phyloP scores from a whole-genome alignment of 1,139 yeast genomes.

The Saccharomycopsis hybrid region DNA sequence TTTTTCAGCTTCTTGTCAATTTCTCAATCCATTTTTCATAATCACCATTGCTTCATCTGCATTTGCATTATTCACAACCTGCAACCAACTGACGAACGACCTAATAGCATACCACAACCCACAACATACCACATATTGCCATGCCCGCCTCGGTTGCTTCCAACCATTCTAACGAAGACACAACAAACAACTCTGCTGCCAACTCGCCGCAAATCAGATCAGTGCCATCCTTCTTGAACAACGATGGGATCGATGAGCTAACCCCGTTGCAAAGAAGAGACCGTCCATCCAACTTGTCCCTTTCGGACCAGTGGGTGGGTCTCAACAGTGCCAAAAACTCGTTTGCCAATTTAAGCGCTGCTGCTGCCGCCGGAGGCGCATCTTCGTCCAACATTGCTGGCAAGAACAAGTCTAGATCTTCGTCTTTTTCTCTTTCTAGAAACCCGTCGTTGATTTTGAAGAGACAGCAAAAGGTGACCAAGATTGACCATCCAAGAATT shows the following conservation, averaged over 20 bases:
- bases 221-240: constrained; percentile 49
- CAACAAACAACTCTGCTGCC: neutral
- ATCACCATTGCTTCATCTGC: too few relatives aligned
- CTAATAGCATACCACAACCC: too few relatives aligned
- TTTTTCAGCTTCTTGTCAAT: too few relatives aligned
- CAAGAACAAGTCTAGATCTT: constrained; percentile 13
- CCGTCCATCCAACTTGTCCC: constrained; percentile 62
- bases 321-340: constrained; percentile 39
- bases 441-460: constrained; percentile 37
- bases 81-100: too few relatives aligned
- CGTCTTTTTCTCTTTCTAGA: constrained; percentile 32
- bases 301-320: constrained; percentile 60
- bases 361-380: too few relatives aligned
- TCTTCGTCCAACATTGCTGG: constrained; percentile 20
- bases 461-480: constrained; percentile 41
- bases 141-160: too few relatives aligned
- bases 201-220: constrained; percentile 19
- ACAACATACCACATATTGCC: too few relatives aligned
- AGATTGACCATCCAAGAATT: constrained; percentile 61
- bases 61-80: too few relatives aligned
- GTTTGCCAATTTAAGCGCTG: constrained; percentile 36
- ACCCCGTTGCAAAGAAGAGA: constrained; percentile 56
- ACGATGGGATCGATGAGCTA: constrained; percentile 64
- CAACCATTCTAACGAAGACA: neutral
- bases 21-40: too few relatives aligned